Base-by-base conservation (phyloP, 2,329 filamentous ascomycete genomes). In the Fusarium beomiforme region DNA sequence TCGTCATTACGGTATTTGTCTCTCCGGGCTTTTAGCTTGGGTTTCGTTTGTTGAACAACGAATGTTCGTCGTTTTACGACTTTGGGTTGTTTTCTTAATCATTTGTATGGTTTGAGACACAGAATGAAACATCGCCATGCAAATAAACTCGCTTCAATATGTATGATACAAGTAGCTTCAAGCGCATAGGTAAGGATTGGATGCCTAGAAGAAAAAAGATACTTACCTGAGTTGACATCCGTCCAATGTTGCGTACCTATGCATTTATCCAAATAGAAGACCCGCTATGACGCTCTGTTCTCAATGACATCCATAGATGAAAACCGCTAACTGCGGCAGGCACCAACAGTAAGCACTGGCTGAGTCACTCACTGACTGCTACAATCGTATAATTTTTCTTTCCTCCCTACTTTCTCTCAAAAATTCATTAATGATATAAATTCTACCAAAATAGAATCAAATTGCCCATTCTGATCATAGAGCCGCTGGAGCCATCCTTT, bases 241-340 rank as follows among this genome's bases (percentile, higher is more conserved):
- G 26, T 29, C n/a, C n/a, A n/a, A n/a, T n/a, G n/a, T n/a, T 50
- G 33, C 43, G 50, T 16, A 23, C 17, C 23, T 67, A 49, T 47
- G 17, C 53, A 59, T 53, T 13, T 65, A 54, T 65, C 39, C 21
- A 60, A 17, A 36, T 21, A 17, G 58, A 59, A 61, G 61, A 61
- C 61, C 64, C 62, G 47, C 64, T 61, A 67, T 67, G 64, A 67
- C 62, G 55, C 55, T 55, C 21, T 39, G 33, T 24, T 34, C 17
- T 13, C 29, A 49, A 46, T 6, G 41, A 29, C 33, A 33, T 6
- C 6, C 26, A 29, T 6, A 29, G 6, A 29, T 51, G 39, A 29
- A 29, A 47, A 23, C 31, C 16, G 13, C 31, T 31, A 50, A 21
- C n/a, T 14, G 26, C 53, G 56, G 46, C 56, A 59, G 49, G 31